Conservation (phyloP, 1,139 yeast species). For the Pichia kudriavzevii region DNA sequence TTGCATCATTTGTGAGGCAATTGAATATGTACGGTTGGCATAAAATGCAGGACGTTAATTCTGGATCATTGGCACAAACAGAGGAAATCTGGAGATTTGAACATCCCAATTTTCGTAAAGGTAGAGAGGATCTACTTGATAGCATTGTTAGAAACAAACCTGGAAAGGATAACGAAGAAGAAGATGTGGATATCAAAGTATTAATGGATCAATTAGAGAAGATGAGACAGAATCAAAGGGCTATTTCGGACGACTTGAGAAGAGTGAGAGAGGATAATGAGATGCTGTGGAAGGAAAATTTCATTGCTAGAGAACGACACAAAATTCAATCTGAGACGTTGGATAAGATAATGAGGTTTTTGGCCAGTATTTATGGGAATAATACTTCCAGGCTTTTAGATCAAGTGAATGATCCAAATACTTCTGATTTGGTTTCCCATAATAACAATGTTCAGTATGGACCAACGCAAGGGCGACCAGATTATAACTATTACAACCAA, state of each 20-base stretch:
- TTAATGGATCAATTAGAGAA: slow-evolving; percentile 67
- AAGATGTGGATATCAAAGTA: slow-evolving; percentile 45
- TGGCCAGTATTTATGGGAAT: slow-evolving; percentile 78
- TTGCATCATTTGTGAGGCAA: slow-evolving; percentile 92
- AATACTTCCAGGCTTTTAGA: slow-evolving; percentile 40
- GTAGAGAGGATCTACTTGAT: slow-evolving; percentile 49
- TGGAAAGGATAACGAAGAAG: slow-evolving; percentile 37
- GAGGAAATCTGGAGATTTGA: slow-evolving; percentile 75
- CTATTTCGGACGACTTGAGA: slow-evolving; percentile 75
- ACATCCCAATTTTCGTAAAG: slow-evolving; percentile 63
- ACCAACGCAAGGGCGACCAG: slow-evolving; percentile 8
- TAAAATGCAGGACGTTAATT: slow-evolving; percentile 73
- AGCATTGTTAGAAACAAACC: slow-evolving; percentile 51
- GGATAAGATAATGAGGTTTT: slow-evolving; percentile 77
- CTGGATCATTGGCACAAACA: slow-evolving; percentile 52
- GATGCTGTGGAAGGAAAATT: slow-evolving; percentile 84
- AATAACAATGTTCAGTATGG: slow-evolving; percentile 3
- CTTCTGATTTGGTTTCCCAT: slow-evolving; percentile 15
- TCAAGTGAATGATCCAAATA: slow-evolving; percentile 17
- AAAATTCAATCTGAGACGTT: slow-evolving; percentile 80
- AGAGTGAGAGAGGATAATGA: slow-evolving; percentile 84
- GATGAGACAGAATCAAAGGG: slow-evolving; percentile 68
- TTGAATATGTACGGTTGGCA: slow-evolving; percentile 98
- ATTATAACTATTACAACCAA: too few relatives aligned
- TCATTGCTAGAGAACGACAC: slow-evolving; percentile 74